These are phyloP conservation scores for Chaetoceros muelleri DNA, from an alignment of 108 stramenopile species.

Conservation along the genomic window DNA sequence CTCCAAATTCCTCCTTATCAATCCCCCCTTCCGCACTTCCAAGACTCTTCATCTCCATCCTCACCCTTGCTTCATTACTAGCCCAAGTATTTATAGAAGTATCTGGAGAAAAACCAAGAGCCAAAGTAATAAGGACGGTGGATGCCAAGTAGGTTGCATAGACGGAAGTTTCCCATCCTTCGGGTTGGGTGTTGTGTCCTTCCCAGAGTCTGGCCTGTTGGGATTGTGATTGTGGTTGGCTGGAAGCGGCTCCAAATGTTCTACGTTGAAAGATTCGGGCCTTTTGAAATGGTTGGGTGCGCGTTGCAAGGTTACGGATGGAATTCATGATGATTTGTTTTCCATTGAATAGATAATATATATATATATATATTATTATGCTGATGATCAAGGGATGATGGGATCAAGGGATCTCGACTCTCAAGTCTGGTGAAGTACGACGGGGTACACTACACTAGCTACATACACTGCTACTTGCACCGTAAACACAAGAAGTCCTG, in stretches of 20 bases:
- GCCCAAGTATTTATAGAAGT: slow-evolving; percentile 50
- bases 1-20: slow-evolving; percentile 40
- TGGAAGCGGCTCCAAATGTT: not conserved
- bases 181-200: slow-evolving; percentile 32
- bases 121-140: slow-evolving; percentile 14
- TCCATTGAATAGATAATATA: no score
- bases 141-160: slow-evolving; percentile 30
- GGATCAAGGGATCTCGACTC: no score
- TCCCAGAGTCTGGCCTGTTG: slow-evolving; percentile 40
- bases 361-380: no score
- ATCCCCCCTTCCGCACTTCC: slow-evolving; percentile 28
- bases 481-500: no score
- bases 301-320: no score
- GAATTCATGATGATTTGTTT: no score
- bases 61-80: slow-evolving; percentile 34
- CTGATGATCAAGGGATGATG: no score
- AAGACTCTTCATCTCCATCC: slow-evolving; percentile 22
- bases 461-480: no score
- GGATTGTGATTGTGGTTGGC: slow-evolving; percentile 19
- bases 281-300: no score
- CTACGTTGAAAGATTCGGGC: no score
- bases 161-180: slow-evolving; percentile 50
- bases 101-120: slow-evolving; percentile 33
- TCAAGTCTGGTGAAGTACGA: no score
- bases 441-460: no score